Evolutionary conservation across 495 filamentous ascomycete species (phyloP), one percentile per base, ranked within the genome.

Genomic region (Lineolata rhizophorae): DNA sequence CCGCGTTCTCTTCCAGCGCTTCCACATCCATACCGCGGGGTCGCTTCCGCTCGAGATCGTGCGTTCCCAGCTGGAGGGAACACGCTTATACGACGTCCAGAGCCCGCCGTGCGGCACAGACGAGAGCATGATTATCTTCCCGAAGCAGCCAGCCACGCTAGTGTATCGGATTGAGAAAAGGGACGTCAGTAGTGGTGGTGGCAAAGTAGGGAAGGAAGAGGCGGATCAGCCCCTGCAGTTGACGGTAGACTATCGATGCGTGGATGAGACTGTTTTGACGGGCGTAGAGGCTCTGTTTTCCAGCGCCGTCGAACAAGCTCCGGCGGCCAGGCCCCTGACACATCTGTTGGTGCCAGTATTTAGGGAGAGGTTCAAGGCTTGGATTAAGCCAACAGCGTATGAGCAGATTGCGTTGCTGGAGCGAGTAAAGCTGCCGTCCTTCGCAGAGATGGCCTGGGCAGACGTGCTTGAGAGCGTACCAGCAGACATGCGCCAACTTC

Each of bases 161-260:
- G 55, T 80, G 1, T 92, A 87, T 52, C 80, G 77, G 47, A 79
- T 93, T 5, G n/a, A n/a, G n/a, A n/a, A n/a, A n/a, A n/a, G n/a
- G n/a, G n/a, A n/a, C n/a, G n/a, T n/a, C n/a, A n/a, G n/a, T n/a
- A n/a, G n/a, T n/a, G n/a, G n/a, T n/a, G n/a, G n/a, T n/a, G n/a
- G n/a, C n/a, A n/a, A n/a, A n/a, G n/a, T n/a, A n/a, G n/a, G n/a
- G n/a, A 43, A 36, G 30, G 51, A 45, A 17, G 11, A 29, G 39
- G 42, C 20, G 13, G 31, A 51, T 47, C 28, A 55, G 15, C 38
- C 51, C 16, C 55, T 94, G 34, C 65, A 67, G 15, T 60, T 97
- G 2, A 67, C 64, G 10, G 58, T 97, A 16, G 56, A 74, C 34
- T 94, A 91, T 44, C 74, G 65, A 13, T 75, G 78, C 38, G 47